Conservation (phyloP, 805 yeast species). For the Priceomyces medius region DNA sequence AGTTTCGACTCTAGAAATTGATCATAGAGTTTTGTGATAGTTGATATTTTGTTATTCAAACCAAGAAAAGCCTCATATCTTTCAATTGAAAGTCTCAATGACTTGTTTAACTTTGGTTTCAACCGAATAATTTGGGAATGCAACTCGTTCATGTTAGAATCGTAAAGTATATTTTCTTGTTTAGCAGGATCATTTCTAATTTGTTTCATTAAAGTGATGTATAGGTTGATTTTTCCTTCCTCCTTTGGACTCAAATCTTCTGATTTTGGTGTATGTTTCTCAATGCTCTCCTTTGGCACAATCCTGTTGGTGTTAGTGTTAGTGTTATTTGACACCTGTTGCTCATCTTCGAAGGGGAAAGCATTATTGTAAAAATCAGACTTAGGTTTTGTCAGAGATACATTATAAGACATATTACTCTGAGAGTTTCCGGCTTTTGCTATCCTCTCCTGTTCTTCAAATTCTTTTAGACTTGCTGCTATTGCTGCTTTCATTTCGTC, state of each 20-base stretch:
- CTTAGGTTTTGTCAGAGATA: not conserved
- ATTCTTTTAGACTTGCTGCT: slow-evolving; percentile 81
- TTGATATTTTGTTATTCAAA: slow-evolving; percentile 74
- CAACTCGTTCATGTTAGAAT: slow-evolving; percentile 53
- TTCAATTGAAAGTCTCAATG: slow-evolving; percentile 55
- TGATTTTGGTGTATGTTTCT: slow-evolving; percentile 3
- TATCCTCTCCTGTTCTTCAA: slow-evolving; percentile 39
- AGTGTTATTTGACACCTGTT: slow-evolving; percentile 6
- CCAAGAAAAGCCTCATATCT: slow-evolving; percentile 68
- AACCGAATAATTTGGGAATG: slow-evolving; percentile 58
- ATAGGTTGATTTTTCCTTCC: slow-evolving; percentile 66
- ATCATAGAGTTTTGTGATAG: slow-evolving; percentile 75
- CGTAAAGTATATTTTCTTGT: slow-evolving; percentile 39
- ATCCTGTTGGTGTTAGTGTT: too few species aligned
- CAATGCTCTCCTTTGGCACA: slow-evolving; percentile 1
- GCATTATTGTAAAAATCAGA: slow-evolving; percentile 30
- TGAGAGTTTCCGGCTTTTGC: slow-evolving; percentile 12
- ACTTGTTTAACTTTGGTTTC: slow-evolving; percentile 67
- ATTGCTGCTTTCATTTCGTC: slow-evolving; percentile 93
- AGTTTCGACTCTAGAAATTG: slow-evolving; percentile 59
- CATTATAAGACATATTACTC: slow-evolving; percentile 10
- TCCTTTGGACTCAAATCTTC: slow-evolving; percentile 56
- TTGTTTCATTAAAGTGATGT: slow-evolving; percentile 63
- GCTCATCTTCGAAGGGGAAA: slow-evolving; percentile 18
- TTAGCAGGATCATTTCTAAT: slow-evolving; percentile 46